Evolutionary conservation across 2,329 filamentous ascomycete species (phyloP).

Genomic region (Pseudocercospora macadamiae): DNA sequence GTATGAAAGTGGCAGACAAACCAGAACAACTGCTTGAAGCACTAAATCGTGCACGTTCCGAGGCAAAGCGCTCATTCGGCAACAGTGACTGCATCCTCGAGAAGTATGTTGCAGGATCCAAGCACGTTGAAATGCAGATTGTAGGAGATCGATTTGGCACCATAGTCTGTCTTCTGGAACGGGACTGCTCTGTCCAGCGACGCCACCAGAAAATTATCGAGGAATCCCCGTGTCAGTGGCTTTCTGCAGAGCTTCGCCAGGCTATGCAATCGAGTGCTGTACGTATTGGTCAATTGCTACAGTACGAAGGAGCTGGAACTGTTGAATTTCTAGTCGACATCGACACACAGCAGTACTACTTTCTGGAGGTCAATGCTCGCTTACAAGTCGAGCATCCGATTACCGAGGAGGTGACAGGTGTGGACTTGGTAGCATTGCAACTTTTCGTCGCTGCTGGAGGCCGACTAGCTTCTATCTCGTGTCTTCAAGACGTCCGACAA

Average conservation of each 20-base stretch:
- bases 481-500: not conserved
- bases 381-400: slow-evolving; percentile 56
- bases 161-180: slow-evolving; percentile 77
- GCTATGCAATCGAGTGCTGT: slow-evolving; percentile 1
- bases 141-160: slow-evolving; percentile 78
- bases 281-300: slow-evolving; percentile 25
- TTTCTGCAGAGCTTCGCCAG: slow-evolving; percentile 32
- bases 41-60: slow-evolving; percentile 22
- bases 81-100: slow-evolving; percentile 30
- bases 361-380: slow-evolving; percentile 55
- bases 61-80: slow-evolving; percentile 49
- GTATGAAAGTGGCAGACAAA: slow-evolving; percentile 40
- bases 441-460: slow-evolving; percentile 13
- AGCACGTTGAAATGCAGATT: slow-evolving; percentile 84
- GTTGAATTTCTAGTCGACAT: slow-evolving; percentile 52
- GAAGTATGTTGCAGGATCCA: slow-evolving; percentile 55
- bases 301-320: slow-evolving; percentile 49
- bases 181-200: slow-evolving; percentile 81
- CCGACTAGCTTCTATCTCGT: not conserved
- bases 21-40: not conserved
- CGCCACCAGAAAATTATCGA: slow-evolving; percentile 86
- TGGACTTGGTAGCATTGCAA: slow-evolving; percentile 42
- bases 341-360: slow-evolving; percentile 45
- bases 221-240: slow-evolving; percentile 48
- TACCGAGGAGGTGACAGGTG: slow-evolving; percentile 44